Evolutionary conservation across 2,329 filamentous ascomycete genomes (phyloP).

Genomic region (Colletotrichum sansevieriae): DNA sequence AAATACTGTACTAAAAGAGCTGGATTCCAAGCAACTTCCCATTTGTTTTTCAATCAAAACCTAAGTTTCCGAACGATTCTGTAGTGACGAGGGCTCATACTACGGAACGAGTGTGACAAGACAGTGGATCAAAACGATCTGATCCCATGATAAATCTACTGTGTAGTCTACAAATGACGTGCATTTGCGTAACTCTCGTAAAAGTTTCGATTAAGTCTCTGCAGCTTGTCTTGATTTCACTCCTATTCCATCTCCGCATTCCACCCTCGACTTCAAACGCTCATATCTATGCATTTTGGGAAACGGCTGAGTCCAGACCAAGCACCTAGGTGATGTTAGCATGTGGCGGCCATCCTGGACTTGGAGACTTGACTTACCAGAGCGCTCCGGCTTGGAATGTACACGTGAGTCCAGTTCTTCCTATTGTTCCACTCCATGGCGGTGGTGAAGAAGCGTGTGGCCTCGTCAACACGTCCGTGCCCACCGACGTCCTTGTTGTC

Average conservation of each 20-base stretch:
- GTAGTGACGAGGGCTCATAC: too few relatives aligned
- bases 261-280: background rate
- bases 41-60: slow-evolving; percentile 39
- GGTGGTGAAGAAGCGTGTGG: slow-evolving; percentile 92
- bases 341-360: background rate
- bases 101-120: too few relatives aligned
- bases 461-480: slow-evolving; percentile 79
- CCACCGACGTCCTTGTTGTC: slow-evolving; percentile 86
- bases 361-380: slow-evolving; percentile 68
- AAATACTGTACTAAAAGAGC: slow-evolving; percentile 60
- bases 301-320: slow-evolving; percentile 53
- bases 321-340: slow-evolving; percentile 59
- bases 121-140: too few relatives aligned
- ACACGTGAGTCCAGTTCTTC: slow-evolving; percentile 92
- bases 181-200: slow-evolving; percentile 24
- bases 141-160: slow-evolving; percentile 19
- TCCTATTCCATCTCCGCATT: background rate
- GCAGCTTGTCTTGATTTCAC: background rate
- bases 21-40: slow-evolving; percentile 52
- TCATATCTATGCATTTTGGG: slow-evolving; percentile 43
- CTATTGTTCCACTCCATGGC: slow-evolving; percentile 90
- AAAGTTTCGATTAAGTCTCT: slow-evolving; percentile 8
- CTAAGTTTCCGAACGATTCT: too few relatives aligned
- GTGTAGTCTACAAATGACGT: slow-evolving; percentile 19
- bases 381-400: slow-evolving; percentile 86